Base-by-base conservation (phyloP, 2,329 filamentous ascomycete species). In the Cercospora sp. region DNA sequence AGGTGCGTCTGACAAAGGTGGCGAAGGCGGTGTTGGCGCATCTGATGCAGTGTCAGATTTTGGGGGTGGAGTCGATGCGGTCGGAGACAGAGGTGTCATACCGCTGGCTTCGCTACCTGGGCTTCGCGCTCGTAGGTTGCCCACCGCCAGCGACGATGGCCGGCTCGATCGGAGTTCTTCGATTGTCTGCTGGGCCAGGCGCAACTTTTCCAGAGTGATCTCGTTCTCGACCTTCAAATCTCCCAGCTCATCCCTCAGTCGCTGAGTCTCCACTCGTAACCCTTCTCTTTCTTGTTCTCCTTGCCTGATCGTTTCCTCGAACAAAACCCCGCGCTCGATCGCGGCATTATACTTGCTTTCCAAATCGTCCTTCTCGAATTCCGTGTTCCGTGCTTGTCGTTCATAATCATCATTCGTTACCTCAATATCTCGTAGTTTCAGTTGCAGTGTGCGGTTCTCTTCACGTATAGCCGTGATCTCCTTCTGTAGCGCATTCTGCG, bases 321-420 rank as follows among this genome's bases (percentile, higher is more conserved):
- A 87, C 86, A 99, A 88, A 28, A 99, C 95, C 9, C 87, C 89
- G 64, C 94, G 87, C 82, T 99, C 95, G 74, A 99, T 96, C 4
- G 94, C 89, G 66, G 96, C 88, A 79, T 97, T 98, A 81, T 95
- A 97, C 81, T 98, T 99, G 70, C 91, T 94, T 81, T 99, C 95
- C 80, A 99, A 85, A 78, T 99, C 95, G 81, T 99, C 95, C 70
- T 97, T 55, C 94, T 97, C 40, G 28, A 63, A 69, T 53, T 93
- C 94, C 30, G 94, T 97, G 80, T 97, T 95, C 74, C 95, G 90
- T 73, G 95, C 94, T 82, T 98, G 94, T 73, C 93, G 90, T 83
- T 99, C 95, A 78, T 94, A 97, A 80, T 99, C 95, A 84, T 99
- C 95, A 82, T 98, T 99, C 79, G 92, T 93, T 65, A 99, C 95